Percentiles rank a stretch among this genome's conserved stretches.
Conservation (phyloP, 345 rosid genomes). For the Raphanus raphanistrum region DNA sequence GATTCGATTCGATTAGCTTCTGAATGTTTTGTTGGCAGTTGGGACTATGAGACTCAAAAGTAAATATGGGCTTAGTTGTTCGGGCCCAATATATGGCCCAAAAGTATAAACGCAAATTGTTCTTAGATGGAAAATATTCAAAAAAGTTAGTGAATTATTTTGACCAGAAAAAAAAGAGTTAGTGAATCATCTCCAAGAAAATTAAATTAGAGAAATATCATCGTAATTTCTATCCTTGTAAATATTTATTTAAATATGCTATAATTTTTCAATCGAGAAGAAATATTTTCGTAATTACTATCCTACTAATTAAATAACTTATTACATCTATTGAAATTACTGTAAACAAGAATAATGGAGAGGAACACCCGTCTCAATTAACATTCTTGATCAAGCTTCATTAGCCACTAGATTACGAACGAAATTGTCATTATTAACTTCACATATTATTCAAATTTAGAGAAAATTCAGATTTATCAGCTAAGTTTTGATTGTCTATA, state of each 20-base stretch:
- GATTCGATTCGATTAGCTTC: too few relatives aligned
- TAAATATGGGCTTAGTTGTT: neutral
- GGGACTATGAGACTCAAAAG: too few relatives aligned
- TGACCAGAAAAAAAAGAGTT: too few relatives aligned
- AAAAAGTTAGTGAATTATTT: too few relatives aligned
- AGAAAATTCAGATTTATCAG: neutral
- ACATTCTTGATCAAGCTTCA: neutral
- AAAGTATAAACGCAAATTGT: neutral
- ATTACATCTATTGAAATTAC: neutral
- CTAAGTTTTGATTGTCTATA: neutral
- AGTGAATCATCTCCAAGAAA: neutral
- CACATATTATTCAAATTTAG: neutral
- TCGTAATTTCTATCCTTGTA: neutral
- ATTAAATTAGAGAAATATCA: neutral
- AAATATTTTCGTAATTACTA: too few relatives aligned
- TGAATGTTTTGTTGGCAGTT: too few relatives aligned
- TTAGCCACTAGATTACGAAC: neutral
- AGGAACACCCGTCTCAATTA: neutral
- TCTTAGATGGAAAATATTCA: neutral
- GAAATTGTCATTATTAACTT: neutral
- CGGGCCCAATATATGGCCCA: neutral
- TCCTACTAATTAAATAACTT: too few relatives aligned
- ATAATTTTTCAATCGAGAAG: too few relatives aligned
- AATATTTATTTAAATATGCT: too few relatives aligned
- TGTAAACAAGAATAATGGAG: neutral